Conservation (phyloP, 2,329 filamentous ascomycete species). For the Dactylella cylindrospora region DNA sequence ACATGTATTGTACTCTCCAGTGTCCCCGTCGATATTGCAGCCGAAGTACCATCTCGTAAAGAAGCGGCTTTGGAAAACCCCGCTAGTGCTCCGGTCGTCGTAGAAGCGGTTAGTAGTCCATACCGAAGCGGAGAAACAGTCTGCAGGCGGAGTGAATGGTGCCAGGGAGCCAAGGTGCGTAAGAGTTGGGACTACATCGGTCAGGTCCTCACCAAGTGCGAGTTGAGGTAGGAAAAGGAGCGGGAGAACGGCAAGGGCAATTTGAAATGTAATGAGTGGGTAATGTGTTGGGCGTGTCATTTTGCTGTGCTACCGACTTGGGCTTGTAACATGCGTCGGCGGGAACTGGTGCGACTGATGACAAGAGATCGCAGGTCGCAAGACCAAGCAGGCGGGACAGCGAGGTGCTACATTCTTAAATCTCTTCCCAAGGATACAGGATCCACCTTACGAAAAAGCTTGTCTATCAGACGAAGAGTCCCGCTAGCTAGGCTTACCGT, state of each 20-base stretch:
- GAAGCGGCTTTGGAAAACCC: slow-evolving; percentile 2
- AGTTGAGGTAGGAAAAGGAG: neutral
- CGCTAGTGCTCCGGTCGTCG: slow-evolving; percentile 2
- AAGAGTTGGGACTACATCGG: slow-evolving; percentile 9
- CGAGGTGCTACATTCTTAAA: slow-evolving; percentile 9
- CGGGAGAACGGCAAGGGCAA: neutral
- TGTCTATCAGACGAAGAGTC: too few relatives aligned
- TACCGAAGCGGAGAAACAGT: slow-evolving; percentile 28
- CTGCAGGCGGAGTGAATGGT: slow-evolving; percentile 23
- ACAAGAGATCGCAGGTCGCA: neutral
- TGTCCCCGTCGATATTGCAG: slow-evolving; percentile 23
- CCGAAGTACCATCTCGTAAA: slow-evolving; percentile 36
- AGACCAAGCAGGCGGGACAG: neutral
- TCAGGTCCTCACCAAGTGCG: slow-evolving; percentile 11
- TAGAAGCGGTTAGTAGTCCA: slow-evolving; percentile 15
- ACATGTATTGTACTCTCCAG: slow-evolving; percentile 24
- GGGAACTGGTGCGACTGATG: neutral
- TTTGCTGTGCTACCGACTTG: neutral
- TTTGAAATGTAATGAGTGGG: too few relatives aligned
- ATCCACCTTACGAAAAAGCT: too few relatives aligned
- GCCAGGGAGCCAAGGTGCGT: slow-evolving; percentile 23
- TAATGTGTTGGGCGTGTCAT: slow-evolving; percentile 24
- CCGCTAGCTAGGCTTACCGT: too few relatives aligned
- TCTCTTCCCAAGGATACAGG: too few relatives aligned
- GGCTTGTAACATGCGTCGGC: neutral